These are phyloP conservation scores for Hyaloraphidium curvatum DNA, from an alignment of 192 early-diverging fungal species.

Conservation along the genomic window DNA sequence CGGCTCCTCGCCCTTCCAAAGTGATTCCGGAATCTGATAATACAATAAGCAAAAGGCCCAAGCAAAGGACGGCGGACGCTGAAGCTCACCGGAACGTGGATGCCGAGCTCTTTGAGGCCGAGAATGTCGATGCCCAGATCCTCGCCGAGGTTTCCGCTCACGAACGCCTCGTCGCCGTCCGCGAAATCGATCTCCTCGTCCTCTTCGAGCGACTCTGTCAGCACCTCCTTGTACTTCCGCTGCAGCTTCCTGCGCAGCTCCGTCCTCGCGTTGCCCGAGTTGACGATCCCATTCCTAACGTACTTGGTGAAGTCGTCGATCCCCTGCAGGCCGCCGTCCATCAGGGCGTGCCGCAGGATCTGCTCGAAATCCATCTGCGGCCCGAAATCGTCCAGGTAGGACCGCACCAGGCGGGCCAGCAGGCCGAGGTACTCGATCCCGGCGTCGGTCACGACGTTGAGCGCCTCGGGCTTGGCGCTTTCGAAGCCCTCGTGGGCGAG, in stretches of 20 bases:
- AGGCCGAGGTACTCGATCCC: neutral
- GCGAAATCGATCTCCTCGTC: conserved; percentile 18
- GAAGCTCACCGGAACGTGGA: conserved; percentile 27
- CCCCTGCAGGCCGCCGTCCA: conserved; percentile 58
- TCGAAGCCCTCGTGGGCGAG: conserved; percentile 84
- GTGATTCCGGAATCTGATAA: conserved; percentile 23
- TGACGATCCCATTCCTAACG: conserved; percentile 55
- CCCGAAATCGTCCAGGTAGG: neutral
- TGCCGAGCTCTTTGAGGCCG: conserved; percentile 59
- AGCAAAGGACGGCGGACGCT: conserved; percentile 3
- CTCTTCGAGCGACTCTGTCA: too few relatives aligned
- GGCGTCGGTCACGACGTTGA: neutral
- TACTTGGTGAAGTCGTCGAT: conserved; percentile 54
- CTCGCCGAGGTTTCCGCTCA: conserved; percentile 38
- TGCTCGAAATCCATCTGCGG: too few relatives aligned
- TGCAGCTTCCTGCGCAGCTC: conserved; percentile 62
- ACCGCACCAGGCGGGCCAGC: neutral
- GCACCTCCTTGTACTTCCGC: conserved; percentile 45
- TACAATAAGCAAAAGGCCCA: neutral
- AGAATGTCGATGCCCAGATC: conserved; percentile 79
- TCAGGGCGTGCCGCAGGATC: conserved; percentile 59
- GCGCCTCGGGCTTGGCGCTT: conserved; percentile 14
- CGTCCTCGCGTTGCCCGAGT: conserved; percentile 42
- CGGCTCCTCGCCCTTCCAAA: conserved; percentile 25
- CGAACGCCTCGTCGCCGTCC: conserved; percentile 21